phyloP scores from a whole-genome alignment of 2,329 filamentous ascomycete genomes.

The Cordyceps pruinosa region DNA sequence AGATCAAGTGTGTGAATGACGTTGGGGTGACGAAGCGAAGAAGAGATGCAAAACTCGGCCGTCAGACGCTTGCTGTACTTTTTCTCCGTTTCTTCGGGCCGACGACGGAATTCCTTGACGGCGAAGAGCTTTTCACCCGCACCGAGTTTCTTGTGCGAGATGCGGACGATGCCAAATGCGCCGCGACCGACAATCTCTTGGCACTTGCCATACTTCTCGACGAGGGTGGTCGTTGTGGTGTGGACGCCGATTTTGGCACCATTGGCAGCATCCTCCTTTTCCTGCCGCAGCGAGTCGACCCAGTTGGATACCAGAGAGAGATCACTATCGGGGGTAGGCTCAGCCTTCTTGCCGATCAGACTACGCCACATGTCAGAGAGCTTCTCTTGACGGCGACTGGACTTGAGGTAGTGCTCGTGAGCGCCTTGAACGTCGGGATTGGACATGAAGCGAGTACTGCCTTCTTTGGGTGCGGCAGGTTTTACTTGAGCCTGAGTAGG shows the following conservation, averaged over 20 bases:
- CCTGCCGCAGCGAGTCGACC: constrained; percentile 87
- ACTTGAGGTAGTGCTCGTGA: constrained; percentile 85
- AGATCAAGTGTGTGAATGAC: constrained; percentile 97
- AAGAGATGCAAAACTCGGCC: constrained; percentile 97
- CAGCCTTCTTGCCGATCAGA: constrained; percentile 78
- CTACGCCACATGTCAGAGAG: constrained; percentile 85
- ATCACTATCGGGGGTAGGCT: constrained; percentile 66
- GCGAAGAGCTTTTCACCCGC: constrained; percentile 88
- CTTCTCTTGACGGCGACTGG: constrained; percentile 88
- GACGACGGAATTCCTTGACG: constrained; percentile 94
- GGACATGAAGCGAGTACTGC: constrained; percentile 44
- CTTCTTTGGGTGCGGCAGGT: constrained; percentile 26
- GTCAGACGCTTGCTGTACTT: constrained; percentile 97
- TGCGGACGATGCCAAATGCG: constrained; percentile 93
- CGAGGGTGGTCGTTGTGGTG: constrained; percentile 63
- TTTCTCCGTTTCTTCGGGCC: constrained; percentile 90
- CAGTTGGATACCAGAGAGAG: constrained; percentile 90
- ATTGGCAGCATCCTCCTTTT: constrained; percentile 77
- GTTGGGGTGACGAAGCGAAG: constrained; percentile 90
- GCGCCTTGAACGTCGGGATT: constrained; percentile 52
- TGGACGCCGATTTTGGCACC: constrained; percentile 74
- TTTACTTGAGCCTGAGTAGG: constrained; percentile 21
- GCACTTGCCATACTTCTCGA: constrained; percentile 97
- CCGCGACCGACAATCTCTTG: constrained; percentile 94
- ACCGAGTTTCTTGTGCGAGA: constrained; percentile 90